phyloP scores from a whole-genome alignment of 208 protist genomes.

The Porcisia hertigi region DNA sequence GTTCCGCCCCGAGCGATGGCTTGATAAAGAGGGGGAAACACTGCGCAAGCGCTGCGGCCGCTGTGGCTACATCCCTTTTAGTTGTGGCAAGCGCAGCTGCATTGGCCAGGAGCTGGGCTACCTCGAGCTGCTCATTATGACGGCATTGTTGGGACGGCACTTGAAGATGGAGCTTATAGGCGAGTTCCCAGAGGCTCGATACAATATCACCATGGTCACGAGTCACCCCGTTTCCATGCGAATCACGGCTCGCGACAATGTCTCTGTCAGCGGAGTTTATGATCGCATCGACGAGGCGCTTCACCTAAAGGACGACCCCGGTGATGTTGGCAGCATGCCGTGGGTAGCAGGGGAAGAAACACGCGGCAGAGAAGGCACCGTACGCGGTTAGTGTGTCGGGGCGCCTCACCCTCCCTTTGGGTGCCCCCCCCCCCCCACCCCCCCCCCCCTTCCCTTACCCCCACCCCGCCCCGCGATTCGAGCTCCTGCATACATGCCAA shows the following conservation, averaged over 20 bases:
- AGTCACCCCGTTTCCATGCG: conserved; percentile 40
- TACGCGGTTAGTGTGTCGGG: conserved; percentile 1
- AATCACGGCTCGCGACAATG: conserved; percentile 24
- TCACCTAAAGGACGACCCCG: conserved; percentile 18
- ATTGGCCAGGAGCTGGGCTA: conserved; percentile 58
- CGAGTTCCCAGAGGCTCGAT: conserved; percentile 44
- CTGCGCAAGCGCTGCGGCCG: conserved; percentile 43
- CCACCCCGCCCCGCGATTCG: background rate
- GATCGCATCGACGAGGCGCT: conserved; percentile 13
- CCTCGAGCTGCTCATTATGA: conserved; percentile 46
- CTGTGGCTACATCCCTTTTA: conserved; percentile 66
- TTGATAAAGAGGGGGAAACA: conserved; percentile 38
- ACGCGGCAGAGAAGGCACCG: conserved; percentile 6
- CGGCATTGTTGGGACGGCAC: conserved; percentile 40
- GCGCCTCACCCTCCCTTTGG: background rate
- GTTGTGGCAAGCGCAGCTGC: conserved; percentile 49
- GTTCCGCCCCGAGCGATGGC: conserved; percentile 58
- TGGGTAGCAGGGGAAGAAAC: background rate
- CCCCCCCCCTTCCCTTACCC: background rate
- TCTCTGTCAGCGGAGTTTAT: conserved; percentile 22
- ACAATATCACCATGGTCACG: conserved; percentile 50
- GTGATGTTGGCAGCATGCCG: conserved; percentile 3
- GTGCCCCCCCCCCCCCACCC: background rate
- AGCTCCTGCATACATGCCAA: too few relatives aligned
- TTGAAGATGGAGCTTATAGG: conserved; percentile 40